phyloP scores from a whole-genome alignment of 2,329 filamentous ascomycete species.

The Cladosporium phlei region DNA sequence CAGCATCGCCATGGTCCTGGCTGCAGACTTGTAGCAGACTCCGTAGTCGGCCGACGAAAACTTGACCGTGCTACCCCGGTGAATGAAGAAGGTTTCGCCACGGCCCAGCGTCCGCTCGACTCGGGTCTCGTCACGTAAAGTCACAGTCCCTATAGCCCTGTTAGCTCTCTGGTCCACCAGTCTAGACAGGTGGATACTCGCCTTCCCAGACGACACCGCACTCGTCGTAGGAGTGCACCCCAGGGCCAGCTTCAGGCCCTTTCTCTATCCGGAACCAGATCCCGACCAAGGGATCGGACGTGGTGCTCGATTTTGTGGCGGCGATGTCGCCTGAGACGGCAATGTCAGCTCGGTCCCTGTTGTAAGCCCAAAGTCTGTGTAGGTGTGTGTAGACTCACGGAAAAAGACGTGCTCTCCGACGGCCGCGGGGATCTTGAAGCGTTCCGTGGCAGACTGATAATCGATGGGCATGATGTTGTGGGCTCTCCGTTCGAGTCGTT shows the following conservation, averaged over 20 bases:
- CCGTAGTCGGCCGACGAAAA: background rate
- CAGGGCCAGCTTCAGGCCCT: background rate
- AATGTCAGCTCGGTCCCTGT: background rate
- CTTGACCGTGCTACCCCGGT: background rate
- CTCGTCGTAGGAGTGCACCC: background rate
- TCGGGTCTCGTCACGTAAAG: background rate
- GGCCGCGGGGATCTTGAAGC: background rate
- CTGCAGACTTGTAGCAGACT: background rate
- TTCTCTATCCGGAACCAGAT: constrained; percentile 1
- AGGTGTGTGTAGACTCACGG: background rate
- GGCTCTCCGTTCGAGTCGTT: too few species aligned
- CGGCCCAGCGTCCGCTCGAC: background rate
- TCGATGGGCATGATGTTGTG: background rate
- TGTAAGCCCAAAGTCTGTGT: background rate
- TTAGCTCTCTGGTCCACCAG: background rate
- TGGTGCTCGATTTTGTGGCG: background rate
- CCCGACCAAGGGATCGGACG: background rate
- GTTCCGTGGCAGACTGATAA: background rate
- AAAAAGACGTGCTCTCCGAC: background rate
- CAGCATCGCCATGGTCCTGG: background rate
- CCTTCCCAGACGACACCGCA: background rate
- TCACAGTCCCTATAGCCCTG: background rate
- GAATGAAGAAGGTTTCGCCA: background rate
- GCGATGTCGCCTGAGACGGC: background rate
- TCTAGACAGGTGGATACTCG: too few species aligned